Evolutionary conservation across 2,329 filamentous ascomycete genomes (phyloP).

Genomic region (Cladosporium sp.): DNA sequence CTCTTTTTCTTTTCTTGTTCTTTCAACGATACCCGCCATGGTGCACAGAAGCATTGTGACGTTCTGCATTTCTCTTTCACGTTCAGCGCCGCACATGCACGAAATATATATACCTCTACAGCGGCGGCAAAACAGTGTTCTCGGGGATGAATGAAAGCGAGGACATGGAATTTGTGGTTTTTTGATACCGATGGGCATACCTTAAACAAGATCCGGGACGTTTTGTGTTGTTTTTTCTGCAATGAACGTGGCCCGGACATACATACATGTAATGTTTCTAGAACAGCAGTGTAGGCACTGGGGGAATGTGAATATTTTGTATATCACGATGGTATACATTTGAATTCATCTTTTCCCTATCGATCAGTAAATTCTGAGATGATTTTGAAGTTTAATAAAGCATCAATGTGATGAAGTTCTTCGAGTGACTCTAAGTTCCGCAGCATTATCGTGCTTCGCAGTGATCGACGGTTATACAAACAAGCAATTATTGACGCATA

Average conservation of each 20-base stretch:
- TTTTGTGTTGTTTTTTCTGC: neutral
- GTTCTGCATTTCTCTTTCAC: neutral
- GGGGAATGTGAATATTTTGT: neutral
- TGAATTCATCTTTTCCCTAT: too few species aligned
- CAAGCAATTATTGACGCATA: neutral
- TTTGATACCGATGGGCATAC: conserved; percentile 1
- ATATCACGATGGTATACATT: neutral
- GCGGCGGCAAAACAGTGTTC: neutral
- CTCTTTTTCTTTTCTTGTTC: conserved; percentile 10
- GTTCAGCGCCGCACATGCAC: neutral
- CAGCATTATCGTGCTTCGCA: neutral
- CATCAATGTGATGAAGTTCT: neutral
- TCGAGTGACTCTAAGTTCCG: neutral
- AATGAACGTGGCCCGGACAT: neutral
- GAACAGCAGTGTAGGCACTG: neutral
- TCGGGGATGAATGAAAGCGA: too few species aligned
- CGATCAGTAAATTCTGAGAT: neutral
- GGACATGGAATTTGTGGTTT: neutral
- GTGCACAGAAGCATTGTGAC: conserved; percentile 11
- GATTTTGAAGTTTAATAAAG: neutral
- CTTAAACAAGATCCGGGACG: neutral
- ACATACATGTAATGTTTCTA: conserved; percentile 12
- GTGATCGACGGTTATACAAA: neutral
- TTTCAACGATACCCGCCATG: conserved; percentile 19
- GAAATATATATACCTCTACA: conserved; percentile 1